Conservation (phyloP, 2,329 filamentous ascomycete species). For the Colletotrichum neosansevieriae region DNA sequence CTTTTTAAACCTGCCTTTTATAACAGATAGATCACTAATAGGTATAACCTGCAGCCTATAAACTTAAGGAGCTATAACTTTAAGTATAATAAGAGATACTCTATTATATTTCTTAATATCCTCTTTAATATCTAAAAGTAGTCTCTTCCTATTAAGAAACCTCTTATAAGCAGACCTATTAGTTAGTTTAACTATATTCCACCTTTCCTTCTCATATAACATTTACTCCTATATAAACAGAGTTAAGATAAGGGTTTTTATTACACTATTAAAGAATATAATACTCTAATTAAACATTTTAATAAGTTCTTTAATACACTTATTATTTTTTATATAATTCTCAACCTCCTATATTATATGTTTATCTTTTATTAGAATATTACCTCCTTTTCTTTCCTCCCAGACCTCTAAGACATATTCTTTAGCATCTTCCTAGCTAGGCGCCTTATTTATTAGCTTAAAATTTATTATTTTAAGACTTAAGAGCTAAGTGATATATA, state of each 20-base stretch:
- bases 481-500: background rate
- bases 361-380: background rate
- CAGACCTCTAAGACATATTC: background rate
- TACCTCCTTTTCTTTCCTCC: background rate
- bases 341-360: background rate
- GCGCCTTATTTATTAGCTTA: background rate
- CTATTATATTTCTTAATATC: background rate
- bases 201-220: conserved; percentile 1
- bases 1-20: background rate
- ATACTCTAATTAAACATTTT: background rate
- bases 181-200: background rate
- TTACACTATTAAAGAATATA: background rate
- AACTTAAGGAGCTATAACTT: background rate
- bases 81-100: background rate
- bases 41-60: background rate
- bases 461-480: background rate
- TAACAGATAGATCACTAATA: background rate
- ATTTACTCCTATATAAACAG: background rate
- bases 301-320: background rate
- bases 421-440: background rate
- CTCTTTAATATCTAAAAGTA: background rate
- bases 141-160: background rate
- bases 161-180: background rate
- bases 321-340: background rate
- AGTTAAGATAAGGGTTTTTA: background rate